phyloP scores from a whole-genome alignment of 495 filamentous ascomycete species.

The Penicillium arizonense region DNA sequence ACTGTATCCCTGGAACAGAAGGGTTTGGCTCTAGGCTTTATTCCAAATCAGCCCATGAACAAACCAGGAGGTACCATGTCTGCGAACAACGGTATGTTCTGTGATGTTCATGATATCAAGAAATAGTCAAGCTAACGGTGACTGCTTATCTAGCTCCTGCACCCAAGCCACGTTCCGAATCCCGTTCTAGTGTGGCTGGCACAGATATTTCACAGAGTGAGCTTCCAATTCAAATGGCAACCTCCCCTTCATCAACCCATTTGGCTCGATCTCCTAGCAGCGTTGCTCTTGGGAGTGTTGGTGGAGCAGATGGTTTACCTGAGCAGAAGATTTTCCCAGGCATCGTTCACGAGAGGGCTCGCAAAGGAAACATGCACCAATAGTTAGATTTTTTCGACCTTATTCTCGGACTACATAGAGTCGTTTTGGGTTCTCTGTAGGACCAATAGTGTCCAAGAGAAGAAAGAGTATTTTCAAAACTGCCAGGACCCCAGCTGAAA shows the following conservation, averaged over 20 bases:
- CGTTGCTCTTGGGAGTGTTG: constrained; percentile 24
- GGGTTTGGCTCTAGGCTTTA: constrained; percentile 10
- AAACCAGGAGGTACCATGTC: constrained; percentile 2
- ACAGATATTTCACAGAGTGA: background rate
- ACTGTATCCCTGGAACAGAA: constrained; percentile 13
- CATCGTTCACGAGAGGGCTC: constrained; percentile 59
- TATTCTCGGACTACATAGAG: too few relatives aligned
- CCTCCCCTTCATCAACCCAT: constrained; percentile 1
- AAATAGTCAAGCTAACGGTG: too few relatives aligned
- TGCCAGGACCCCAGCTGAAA: background rate
- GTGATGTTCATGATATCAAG: too few relatives aligned
- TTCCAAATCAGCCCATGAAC: constrained; percentile 15
- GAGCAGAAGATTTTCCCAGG: constrained; percentile 74
- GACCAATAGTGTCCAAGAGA: too few relatives aligned
- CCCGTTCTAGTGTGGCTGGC: background rate
- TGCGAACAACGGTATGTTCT: background rate
- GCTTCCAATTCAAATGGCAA: background rate
- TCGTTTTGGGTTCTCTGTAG: too few relatives aligned
- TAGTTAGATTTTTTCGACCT: background rate
- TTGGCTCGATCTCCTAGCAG: constrained; percentile 10
- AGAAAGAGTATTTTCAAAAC: too few relatives aligned
- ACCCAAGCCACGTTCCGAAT: background rate
- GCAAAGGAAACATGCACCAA: constrained; percentile 42
- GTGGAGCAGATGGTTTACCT: constrained; percentile 48
- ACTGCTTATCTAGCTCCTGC: background rate